Evolutionary conservation across 192 early-diverging fungal species (phyloP).

Genomic region (Borealophlyctis nickersoniae): DNA sequence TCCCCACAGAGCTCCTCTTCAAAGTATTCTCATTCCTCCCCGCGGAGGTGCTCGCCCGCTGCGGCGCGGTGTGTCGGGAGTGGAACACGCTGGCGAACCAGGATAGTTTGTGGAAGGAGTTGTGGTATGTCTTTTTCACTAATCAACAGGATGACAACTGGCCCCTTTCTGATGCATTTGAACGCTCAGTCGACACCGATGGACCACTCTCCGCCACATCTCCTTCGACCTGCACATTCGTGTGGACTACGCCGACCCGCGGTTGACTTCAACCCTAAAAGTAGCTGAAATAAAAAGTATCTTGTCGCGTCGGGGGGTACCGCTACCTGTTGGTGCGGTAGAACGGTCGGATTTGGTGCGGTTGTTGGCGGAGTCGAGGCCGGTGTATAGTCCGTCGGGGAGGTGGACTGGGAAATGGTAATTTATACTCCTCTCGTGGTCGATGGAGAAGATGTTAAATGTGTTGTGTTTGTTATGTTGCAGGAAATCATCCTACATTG

Average conservation of each 20-base stretch:
- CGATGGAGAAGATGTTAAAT: background rate
- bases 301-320: slow-evolving; percentile 23
- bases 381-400: slow-evolving; percentile 11
- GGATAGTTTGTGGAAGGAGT: slow-evolving; percentile 16
- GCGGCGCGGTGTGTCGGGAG: slow-evolving; percentile 1
- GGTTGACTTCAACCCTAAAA: slow-evolving; percentile 10
- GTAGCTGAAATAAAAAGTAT: slow-evolving; percentile 33
- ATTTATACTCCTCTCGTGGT: background rate
- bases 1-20: slow-evolving; percentile 11
- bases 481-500: slow-evolving; percentile 39
- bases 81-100: slow-evolving; percentile 8
- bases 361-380: slow-evolving; percentile 7
- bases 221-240: slow-evolving; percentile 24
- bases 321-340: slow-evolving; percentile 1
- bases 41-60: slow-evolving; percentile 3
- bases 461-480: background rate
- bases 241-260: slow-evolving; percentile 28
- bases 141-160: background rate
- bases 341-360: slow-evolving; percentile 11
- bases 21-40: slow-evolving; percentile 10
- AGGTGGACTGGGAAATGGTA: slow-evolving; percentile 24
- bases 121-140: background rate
- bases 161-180: background rate
- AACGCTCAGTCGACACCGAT: slow-evolving; percentile 20
- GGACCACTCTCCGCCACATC: slow-evolving; percentile 22